Evolutionary conservation across 2,329 filamentous ascomycete species (phyloP), one percentile per base, ranked within the genome.

Genomic region (Lizonia empirigonia): DNA sequence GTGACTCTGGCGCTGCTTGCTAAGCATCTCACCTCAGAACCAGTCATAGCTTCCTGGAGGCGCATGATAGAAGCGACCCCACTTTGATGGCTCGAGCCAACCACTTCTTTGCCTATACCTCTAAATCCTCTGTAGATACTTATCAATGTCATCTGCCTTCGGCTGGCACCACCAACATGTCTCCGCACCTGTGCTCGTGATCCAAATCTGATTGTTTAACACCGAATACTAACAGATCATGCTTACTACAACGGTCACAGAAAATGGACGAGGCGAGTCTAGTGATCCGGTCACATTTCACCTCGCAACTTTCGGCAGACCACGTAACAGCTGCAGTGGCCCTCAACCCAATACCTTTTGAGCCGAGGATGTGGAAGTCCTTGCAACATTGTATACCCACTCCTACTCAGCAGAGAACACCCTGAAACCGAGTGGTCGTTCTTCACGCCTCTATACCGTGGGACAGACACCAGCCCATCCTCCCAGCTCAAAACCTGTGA

Each of bases 1-100:
- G 24, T 41, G 45, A 40, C 35, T 49, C 44, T 16, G 73, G 71
- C 13, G 71, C 65, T 59, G 63, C 71, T 53, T 72, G 68, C 62
- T 72, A 68, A 53, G 44, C 38, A 23, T 34, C 20, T 34, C 15
- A 6, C 13, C 16, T 33, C n/a, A 10, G 12, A n/a, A 22, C 20
- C 41, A 13, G 42, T 16, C 32, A 3, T 18, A 32, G 36, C 26
- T 41, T 33, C 23, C 10, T 37, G 33, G 13, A 52, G 42, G 37
- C 42, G 33, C 33, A 37, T 24, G 26, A 29, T 19, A 13, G 37
- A 39, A 29, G 22, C 49, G 44, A 34, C 34, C 37, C 42, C 27
- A 9, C 38, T 38, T 27, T 44, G 33, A 44, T 52, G 37, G 42
- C 15, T 47, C 47, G 37, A 44, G 42, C 30, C 32, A 38, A 47